Evolutionary conservation across 2,329 filamentous ascomycete genomes (phyloP), one percentile per base, ranked within the genome.

Genomic region (Aspergillus uvarum): DNA sequence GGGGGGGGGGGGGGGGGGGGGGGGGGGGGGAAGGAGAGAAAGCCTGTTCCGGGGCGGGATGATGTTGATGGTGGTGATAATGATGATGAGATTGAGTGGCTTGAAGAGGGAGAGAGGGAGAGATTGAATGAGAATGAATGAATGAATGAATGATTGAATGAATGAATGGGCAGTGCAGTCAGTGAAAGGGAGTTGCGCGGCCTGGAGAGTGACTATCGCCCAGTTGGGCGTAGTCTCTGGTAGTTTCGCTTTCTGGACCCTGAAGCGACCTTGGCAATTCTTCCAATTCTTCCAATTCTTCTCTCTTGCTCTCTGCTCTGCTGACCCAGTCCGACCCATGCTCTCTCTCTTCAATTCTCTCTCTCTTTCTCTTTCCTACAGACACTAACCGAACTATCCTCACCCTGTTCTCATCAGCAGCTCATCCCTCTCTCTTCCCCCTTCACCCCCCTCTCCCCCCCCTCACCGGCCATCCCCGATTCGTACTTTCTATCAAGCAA

Each of bases 381-480:
- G 7, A 38, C 51, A 47, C 32, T 44, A 21, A 32, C 22, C 42
- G 26, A 22, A 21, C 35, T 51, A n/a, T 48, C 49, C 26, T 38
- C 56, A n/a, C 47, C 57, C 26, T 32, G 31, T 42, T 38, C 26
- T 31, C 31, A 5, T 32, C 11, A 35, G 16, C 19, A 19, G 14
- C 21, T 29, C 42, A 29, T 52, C 47, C 31, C 47, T 47, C 48
- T 52, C 22, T 22, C 22, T 22, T 22, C 22, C 22, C 22, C 22
- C 22, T 3, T 50, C 47, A 26, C 47, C 44, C 48, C 52, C 22
- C 21, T 50, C 47, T 26, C 47, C 44, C 48, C 52, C 53, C 47
- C 26, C 42, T 24, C 50, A 16, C 52, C 50, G 38, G 26, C 51
- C 24, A 26, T 57, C 60, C 50, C 61, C 58, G 59, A 54, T 56